Conservation (phyloP, 257 asterid species). For the Ajuga chamaepitys region DNA sequence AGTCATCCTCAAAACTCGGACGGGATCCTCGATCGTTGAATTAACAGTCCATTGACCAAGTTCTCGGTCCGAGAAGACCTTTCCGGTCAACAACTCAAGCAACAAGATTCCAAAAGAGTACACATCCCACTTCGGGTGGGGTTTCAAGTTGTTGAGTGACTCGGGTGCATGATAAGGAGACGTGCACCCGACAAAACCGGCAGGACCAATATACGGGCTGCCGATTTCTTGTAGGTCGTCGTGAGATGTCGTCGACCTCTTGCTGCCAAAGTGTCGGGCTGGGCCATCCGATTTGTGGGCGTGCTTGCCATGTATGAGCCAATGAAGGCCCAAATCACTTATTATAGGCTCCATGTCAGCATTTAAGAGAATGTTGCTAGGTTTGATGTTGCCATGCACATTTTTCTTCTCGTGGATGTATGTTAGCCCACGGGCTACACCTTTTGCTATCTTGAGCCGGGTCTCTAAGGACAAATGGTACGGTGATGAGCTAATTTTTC, state of each 20-base stretch:
- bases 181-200: conserved; percentile 54
- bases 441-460: conserved; percentile 72
- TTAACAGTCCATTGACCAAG: conserved; percentile 49
- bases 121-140: conserved; percentile 82
- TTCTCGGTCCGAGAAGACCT: conserved; percentile 70
- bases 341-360: conserved; percentile 79
- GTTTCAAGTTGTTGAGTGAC: conserved; percentile 64
- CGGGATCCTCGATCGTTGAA: conserved; percentile 38
- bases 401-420: conserved; percentile 83
- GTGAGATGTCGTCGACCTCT: conserved; percentile 21
- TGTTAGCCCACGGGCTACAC: conserved; percentile 75
- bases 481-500: conserved; percentile 74
- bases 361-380: conserved; percentile 79
- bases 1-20: conserved; percentile 51
- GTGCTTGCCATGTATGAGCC: conserved; percentile 51
- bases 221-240: conserved; percentile 22
- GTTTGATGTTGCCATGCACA: conserved; percentile 93
- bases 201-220: conserved; percentile 35
- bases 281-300: conserved; percentile 33
- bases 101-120: conserved; percentile 80
- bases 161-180: conserved; percentile 93
- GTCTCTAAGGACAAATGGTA: conserved; percentile 47
- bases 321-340: conserved; percentile 68
- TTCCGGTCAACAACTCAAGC: conserved; percentile 77
- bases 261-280: conserved; percentile 66